These are phyloP conservation scores for Boletus rubescentipes DNA, from an alignment of 768 basidiomycete genomes.

Conservation along the genomic window DNA sequence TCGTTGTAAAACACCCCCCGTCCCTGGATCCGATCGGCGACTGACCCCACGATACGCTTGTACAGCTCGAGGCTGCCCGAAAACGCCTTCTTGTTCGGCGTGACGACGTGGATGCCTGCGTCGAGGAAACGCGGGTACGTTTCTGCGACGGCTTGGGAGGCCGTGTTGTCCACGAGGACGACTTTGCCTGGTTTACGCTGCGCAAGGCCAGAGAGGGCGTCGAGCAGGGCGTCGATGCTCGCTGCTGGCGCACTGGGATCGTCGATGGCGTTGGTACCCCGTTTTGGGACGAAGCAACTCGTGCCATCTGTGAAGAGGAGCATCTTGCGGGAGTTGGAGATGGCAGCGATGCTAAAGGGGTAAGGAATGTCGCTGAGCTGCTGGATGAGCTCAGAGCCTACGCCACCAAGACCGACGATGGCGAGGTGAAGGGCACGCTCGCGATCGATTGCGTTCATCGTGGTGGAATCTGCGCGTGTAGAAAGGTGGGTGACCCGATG, in stretches of 20 bases:
- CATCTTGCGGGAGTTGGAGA: slow-evolving; percentile 65
- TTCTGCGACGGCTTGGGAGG: slow-evolving; percentile 75
- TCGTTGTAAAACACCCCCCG: slow-evolving; percentile 75
- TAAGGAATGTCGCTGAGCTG: slow-evolving; percentile 68
- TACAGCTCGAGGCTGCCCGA: slow-evolving; percentile 72
- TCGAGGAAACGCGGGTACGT: slow-evolving; percentile 79
- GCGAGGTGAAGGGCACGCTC: slow-evolving; percentile 54
- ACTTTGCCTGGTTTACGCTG: slow-evolving; percentile 46
- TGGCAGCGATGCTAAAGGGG: slow-evolving; percentile 65
- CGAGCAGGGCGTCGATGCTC: slow-evolving; percentile 40
- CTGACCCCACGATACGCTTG: slow-evolving; percentile 59
- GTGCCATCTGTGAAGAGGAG: slow-evolving; percentile 53
- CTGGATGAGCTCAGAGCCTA: slow-evolving; percentile 82
- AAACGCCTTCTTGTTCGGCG: slow-evolving; percentile 97
- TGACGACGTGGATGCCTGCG: slow-evolving; percentile 83
- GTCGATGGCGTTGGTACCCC: slow-evolving; percentile 51
- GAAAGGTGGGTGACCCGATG: not conserved
- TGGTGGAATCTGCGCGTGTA: not conserved
- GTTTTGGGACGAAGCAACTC: slow-evolving; percentile 36
- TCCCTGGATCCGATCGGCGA: slow-evolving; percentile 19
- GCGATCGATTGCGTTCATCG: slow-evolving; percentile 16
- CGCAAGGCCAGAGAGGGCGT: slow-evolving; percentile 47
- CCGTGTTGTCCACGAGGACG: slow-evolving; percentile 89
- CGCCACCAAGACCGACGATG: slow-evolving; percentile 89
- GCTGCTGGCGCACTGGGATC: slow-evolving; percentile 32